Percentiles rank a stretch among this genome's conserved stretches.
Evolutionary conservation across 768 basidiomycete species (phyloP).

Genomic region (Tulasnella sp.): DNA sequence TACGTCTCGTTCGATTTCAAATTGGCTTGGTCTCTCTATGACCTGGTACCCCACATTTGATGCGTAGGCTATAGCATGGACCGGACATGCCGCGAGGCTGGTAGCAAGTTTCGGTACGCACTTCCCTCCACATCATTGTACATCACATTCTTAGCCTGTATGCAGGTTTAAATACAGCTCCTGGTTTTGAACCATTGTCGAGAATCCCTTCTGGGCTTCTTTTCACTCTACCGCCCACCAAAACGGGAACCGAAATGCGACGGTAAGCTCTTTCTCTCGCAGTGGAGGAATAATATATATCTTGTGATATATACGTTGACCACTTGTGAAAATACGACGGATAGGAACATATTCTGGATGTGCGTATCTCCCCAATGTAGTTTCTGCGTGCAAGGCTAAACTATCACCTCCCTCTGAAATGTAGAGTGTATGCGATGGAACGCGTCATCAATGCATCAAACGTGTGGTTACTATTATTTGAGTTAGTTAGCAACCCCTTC

Average conservation of each 20-base stretch:
- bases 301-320: background rate
- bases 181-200: conserved; percentile 1
- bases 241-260: background rate
- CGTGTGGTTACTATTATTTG: background rate
- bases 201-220: background rate
- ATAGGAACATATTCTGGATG: conserved; percentile 2
- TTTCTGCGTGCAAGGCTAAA: background rate
- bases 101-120: too few relatives aligned
- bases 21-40: too few relatives aligned
- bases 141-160: too few relatives aligned
- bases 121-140: too few relatives aligned
- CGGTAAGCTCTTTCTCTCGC: background rate
- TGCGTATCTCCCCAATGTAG: background rate
- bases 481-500: background rate
- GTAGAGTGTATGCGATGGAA: background rate
- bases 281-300: background rate
- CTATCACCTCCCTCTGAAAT: background rate
- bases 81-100: too few relatives aligned
- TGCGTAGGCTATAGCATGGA: too few relatives aligned
- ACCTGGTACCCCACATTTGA: too few relatives aligned
- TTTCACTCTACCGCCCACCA: background rate
- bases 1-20: background rate
- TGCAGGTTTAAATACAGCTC: background rate
- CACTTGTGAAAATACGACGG: background rate
- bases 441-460: background rate